Percentiles rank a stretch among this genome's conserved stretches.
These are phyloP conservation scores for Collybiopsis luxurians DNA, from an alignment of 768 basidiomycete species.

Conservation along the genomic window DNA sequence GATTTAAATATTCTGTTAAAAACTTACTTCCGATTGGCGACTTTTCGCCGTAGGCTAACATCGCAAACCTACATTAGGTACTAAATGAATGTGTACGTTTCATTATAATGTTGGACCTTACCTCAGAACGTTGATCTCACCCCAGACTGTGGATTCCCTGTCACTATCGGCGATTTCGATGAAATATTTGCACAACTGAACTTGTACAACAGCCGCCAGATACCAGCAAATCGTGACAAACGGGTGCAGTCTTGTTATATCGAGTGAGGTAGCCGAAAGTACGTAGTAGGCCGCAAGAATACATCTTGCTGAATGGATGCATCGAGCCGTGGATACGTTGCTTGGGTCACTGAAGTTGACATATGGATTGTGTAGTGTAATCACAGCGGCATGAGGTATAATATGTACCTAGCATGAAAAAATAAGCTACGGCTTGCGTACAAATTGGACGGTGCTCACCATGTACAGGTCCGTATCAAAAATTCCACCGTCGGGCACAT, in stretches of 20 bases:
- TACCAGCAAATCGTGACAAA: conserved; percentile 93
- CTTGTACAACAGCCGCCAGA: conserved; percentile 82
- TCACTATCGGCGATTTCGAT: conserved; percentile 78
- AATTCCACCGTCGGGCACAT: conserved; percentile 52
- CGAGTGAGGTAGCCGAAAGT: conserved; percentile 79
- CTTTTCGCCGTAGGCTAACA: conserved; percentile 75
- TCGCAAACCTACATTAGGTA: conserved; percentile 57
- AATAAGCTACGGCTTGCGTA: conserved; percentile 67
- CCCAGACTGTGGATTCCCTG: conserved; percentile 78
- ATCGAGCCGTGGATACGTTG: conserved; percentile 67
- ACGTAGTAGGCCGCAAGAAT: conserved; percentile 76
- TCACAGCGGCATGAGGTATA: conserved; percentile 59
- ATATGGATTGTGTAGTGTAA: conserved; percentile 84
- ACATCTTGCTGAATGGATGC: conserved; percentile 69
- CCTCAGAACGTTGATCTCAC: conserved; percentile 84
- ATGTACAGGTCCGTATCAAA: conserved; percentile 84
- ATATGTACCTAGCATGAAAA: conserved; percentile 4
- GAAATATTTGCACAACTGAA: conserved; percentile 83
- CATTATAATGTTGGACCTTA: conserved; percentile 25
- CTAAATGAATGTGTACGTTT: neutral
- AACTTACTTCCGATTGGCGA: conserved; percentile 81
- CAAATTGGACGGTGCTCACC: conserved; percentile 67
- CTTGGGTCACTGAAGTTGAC: conserved; percentile 69
- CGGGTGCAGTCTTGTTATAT: conserved; percentile 76
- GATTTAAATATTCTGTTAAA: too few species aligned